Evolutionary conservation across 768 basidiomycete species (phyloP).

Genomic region (Psilocybe subaeruginosa): DNA sequence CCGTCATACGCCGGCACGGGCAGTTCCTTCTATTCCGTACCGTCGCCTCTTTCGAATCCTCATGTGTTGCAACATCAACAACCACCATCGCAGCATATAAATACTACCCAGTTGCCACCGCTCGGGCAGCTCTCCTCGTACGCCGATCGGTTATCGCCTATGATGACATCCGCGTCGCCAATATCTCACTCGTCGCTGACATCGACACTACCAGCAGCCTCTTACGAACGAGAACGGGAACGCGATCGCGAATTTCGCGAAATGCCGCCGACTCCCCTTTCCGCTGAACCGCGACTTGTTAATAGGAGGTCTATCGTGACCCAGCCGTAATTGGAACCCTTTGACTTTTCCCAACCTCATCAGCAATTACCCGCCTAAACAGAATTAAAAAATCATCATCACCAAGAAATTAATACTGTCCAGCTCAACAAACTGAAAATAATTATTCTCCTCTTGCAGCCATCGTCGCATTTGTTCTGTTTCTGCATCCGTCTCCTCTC

Average conservation of each 20-base stretch:
- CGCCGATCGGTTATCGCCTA: constrained; percentile 41
- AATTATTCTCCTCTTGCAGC: constrained; percentile 12
- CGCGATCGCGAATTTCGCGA: constrained; percentile 43
- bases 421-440: constrained; percentile 3
- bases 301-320: constrained; percentile 37
- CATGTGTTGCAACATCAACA: constrained; percentile 34
- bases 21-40: constrained; percentile 47
- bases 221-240: constrained; percentile 62
- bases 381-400: neutral
- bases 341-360: neutral
- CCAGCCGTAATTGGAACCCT: constrained; percentile 16
- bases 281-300: constrained; percentile 41
- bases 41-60: constrained; percentile 55
- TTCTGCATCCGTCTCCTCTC: constrained; percentile 7
- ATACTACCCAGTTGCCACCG: constrained; percentile 34
- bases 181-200: constrained; percentile 11
- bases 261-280: constrained; percentile 46
- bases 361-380: too few relatives aligned
- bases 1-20: constrained; percentile 36
- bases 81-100: constrained; percentile 26
- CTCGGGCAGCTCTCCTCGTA: constrained; percentile 38
- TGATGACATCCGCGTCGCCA: constrained; percentile 16
- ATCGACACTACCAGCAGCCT: constrained; percentile 19
- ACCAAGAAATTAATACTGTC: neutral
- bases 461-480: constrained; percentile 13